Conservation (phyloP, 2,329 filamentous ascomycete genomes). For the Trichophyton benhamiae region DNA sequence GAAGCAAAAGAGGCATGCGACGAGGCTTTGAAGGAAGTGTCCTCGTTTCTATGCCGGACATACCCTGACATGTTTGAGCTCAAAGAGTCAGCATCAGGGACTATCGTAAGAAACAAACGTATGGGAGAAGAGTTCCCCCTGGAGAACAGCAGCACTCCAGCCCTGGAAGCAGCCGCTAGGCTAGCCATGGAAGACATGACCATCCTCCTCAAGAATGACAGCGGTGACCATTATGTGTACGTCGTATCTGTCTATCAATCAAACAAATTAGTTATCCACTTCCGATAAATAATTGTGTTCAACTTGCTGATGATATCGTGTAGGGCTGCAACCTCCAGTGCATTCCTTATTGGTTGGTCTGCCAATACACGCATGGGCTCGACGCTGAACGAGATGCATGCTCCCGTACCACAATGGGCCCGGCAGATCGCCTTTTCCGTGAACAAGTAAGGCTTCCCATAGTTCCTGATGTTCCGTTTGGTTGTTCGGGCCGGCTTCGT, state of each 20-base stretch:
- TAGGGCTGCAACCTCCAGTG: conserved; percentile 40
- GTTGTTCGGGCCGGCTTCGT: not conserved
- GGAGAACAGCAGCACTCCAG: conserved; percentile 24
- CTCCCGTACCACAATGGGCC: conserved; percentile 39
- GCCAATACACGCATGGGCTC: conserved; percentile 39
- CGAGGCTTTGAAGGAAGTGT: conserved; percentile 37
- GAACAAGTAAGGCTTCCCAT: conserved; percentile 27
- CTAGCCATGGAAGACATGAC: conserved; percentile 43
- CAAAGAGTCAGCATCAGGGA: conserved; percentile 17
- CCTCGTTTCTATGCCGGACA: conserved; percentile 32
- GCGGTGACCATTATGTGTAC: conserved; percentile 38
- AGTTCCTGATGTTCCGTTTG: not conserved
- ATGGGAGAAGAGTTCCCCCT: conserved; percentile 33
- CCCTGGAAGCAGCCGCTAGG: conserved; percentile 40
- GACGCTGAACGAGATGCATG: conserved; percentile 37
- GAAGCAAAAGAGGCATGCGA: conserved; percentile 36
- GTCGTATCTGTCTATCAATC: conserved; percentile 10
- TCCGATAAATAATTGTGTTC: not conserved
- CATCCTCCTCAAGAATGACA: conserved; percentile 35
- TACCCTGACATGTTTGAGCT: conserved; percentile 36
- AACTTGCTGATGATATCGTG: not conserved
- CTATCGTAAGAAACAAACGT: conserved; percentile 32
- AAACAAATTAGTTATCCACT: not conserved
- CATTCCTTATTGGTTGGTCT: conserved; percentile 44
- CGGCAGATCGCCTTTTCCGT: conserved; percentile 34